A percentile compares a stretch with the other conserved stretches of the same genome.
phyloP scores from a whole-genome alignment of 2,329 filamentous ascomycete genomes.

The Stachybotrys chlorohalonatus region DNA sequence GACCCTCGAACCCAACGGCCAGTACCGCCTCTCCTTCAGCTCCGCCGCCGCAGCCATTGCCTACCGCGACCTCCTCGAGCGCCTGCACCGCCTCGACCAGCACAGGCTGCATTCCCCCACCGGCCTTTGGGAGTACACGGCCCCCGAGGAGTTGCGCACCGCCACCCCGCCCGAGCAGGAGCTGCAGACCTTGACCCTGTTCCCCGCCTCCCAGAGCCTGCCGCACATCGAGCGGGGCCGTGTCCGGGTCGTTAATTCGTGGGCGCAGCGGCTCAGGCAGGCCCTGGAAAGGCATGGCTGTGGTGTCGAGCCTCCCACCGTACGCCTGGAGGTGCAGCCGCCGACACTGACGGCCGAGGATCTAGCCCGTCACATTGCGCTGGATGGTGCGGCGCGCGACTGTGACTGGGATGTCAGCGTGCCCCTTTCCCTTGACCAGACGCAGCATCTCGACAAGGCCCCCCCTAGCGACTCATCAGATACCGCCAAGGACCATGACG shows the following conservation, averaged over 20 bases:
- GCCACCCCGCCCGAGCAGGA: slow-evolving; percentile 9
- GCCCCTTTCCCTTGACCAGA: slow-evolving; percentile 7
- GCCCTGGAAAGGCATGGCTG: slow-evolving; percentile 12
- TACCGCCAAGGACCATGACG: not conserved
- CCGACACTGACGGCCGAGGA: slow-evolving; percentile 18
- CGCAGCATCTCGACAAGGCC: not conserved
- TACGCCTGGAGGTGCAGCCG: slow-evolving; percentile 21
- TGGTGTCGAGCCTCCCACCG: slow-evolving; percentile 15
- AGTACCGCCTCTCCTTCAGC: slow-evolving; percentile 64
- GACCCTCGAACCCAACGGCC: slow-evolving; percentile 53
- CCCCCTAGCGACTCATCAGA: not conserved
- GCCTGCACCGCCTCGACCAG: slow-evolving; percentile 21
- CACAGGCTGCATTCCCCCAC: slow-evolving; percentile 17
- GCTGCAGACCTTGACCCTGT: slow-evolving; percentile 18
- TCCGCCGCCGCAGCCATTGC: slow-evolving; percentile 46
- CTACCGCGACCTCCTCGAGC: slow-evolving; percentile 39
- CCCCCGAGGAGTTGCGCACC: slow-evolving; percentile 14
- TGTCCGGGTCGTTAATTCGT: slow-evolving; percentile 11
- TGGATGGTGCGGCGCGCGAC: slow-evolving; percentile 29
- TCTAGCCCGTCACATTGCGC: slow-evolving; percentile 27
- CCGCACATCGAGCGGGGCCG: slow-evolving; percentile 10
- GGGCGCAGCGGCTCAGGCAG: slow-evolving; percentile 13
- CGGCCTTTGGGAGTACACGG: slow-evolving; percentile 19
- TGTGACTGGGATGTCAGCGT: slow-evolving; percentile 12
- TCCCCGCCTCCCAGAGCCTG: slow-evolving; percentile 12